Percentiles rank a stretch among this genome's conserved stretches.
phyloP scores from a whole-genome alignment of 2,329 filamentous ascomycete genomes.

The Ophiostoma pallidulum region DNA sequence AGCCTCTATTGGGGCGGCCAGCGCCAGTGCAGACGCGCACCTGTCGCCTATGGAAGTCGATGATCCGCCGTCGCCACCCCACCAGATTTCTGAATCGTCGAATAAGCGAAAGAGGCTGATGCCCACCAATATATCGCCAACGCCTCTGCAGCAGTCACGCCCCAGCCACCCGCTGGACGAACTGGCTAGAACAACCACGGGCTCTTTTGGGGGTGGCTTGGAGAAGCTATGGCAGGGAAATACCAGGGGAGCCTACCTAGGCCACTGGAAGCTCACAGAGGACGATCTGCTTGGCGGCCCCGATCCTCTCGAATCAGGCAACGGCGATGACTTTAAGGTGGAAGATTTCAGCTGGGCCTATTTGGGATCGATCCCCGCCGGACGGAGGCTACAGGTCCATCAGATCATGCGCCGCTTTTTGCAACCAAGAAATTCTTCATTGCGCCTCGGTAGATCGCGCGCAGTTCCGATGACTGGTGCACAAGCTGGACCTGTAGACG shows the following conservation, averaged over 20 bases:
- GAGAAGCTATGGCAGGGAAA: slow-evolving; percentile 10
- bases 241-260: slow-evolving; percentile 26
- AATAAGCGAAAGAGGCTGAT: slow-evolving; percentile 24
- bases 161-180: neutral
- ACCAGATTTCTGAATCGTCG: slow-evolving; percentile 8
- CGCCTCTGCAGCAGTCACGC: neutral
- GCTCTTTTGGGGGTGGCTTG: neutral
- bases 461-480: neutral
- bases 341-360: slow-evolving; percentile 11
- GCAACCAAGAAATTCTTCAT: neutral
- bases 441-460: slow-evolving; percentile 14
- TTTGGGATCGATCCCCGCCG: slow-evolving; percentile 27
- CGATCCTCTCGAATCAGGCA: neutral
- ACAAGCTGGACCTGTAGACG: neutral
- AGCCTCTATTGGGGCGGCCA: no score
- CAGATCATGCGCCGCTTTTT: slow-evolving; percentile 33
- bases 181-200: no score
- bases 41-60: neutral
- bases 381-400: slow-evolving; percentile 35
- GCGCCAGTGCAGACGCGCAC: neutral
- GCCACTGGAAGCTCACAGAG: slow-evolving; percentile 22
- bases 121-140: slow-evolving; percentile 17
- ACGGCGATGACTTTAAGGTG: neutral
- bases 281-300: slow-evolving; percentile 9
- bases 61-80: neutral